Evolutionary conservation across 192 early-diverging fungal genomes (phyloP), one percentile per base, ranked within the genome.

Genomic region (Gonapodya prolifera): DNA sequence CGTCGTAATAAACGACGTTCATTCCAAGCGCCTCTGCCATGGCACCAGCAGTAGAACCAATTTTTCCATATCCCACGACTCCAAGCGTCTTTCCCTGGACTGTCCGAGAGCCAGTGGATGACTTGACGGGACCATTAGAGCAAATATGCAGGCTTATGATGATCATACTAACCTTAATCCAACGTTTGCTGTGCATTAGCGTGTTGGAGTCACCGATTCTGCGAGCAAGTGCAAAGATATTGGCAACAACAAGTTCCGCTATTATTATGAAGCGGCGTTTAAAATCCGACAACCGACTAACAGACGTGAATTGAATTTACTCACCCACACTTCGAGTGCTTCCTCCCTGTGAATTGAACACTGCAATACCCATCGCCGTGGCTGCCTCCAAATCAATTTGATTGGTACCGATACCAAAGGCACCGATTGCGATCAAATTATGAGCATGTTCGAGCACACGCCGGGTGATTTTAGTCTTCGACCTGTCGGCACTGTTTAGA

Each of bases 41-140:
- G 18, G 13, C 29, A 29, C 28, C 71, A 32, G 32, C 71, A 29
- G 32, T 73, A 29, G 71, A 18, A 34, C 77, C 77, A 61, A 78
- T 78, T 1, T 78, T 78, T 31, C 77, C 77, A 28, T 61, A 78
- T 32, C 77, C 77, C 30, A 78, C 77, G 75, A 78, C 35, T 30
- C 77, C 77, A n/a, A 78, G 75, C 30, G 77, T 78, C 34, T 76
- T 70, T 18, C 34, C 77, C 30, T 74, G 28, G 2, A 78, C 34
- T 76, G 35, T 73, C 17, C 34, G 76, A n/a, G 36, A 76, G 70
- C 76, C 76, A 16, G 35, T 76, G 70, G 76, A 35, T 23, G 45
- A 16, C 45, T 61, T 8, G 8, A 23, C 45, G 45, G 45, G 23
- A 61, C 45, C 45, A 23, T 16, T 23, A 61, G 23, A 61, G 23